Conservation (phyloP, 495 filamentous ascomycete genomes). For the Chaetomium cochliodes region DNA sequence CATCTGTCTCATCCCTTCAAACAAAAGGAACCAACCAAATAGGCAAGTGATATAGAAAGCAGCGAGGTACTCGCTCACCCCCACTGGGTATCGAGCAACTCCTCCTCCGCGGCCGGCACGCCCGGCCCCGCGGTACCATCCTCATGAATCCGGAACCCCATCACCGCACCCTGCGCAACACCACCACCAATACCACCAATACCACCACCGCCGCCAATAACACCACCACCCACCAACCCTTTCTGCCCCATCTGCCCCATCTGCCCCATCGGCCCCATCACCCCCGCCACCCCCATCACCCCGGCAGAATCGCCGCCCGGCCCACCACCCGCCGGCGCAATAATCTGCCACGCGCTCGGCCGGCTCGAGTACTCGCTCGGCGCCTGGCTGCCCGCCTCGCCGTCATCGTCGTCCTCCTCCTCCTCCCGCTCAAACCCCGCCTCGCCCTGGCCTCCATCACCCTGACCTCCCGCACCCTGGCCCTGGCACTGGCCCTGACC, state of each 20-base stretch:
- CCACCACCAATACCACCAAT: neutral
- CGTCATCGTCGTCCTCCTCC: constrained; percentile 19
- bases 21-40: neutral
- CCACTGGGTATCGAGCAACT: constrained; percentile 17
- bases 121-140: constrained; percentile 20
- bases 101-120: constrained; percentile 5
- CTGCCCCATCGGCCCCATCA: neutral
- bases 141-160: constrained; percentile 35
- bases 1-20: neutral
- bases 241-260: neutral
- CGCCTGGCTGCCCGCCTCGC: constrained; percentile 26
- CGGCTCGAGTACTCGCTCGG: constrained; percentile 38
- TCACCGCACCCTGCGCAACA: neutral
- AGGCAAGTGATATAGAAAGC: neutral
- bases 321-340: neutral
- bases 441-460: too few species aligned
- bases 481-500: too few species aligned
- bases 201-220: neutral
- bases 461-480: too few species aligned
- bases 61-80: neutral
- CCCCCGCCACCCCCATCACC: neutral
- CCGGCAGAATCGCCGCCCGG: neutral
- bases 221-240: neutral
- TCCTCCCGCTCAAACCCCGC: too few species aligned
- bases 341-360: constrained; percentile 20